Evolutionary conservation across 2,329 filamentous ascomycete species (phyloP), one percentile per base, ranked within the genome.

Genomic region (Fusarium sp.): DNA sequence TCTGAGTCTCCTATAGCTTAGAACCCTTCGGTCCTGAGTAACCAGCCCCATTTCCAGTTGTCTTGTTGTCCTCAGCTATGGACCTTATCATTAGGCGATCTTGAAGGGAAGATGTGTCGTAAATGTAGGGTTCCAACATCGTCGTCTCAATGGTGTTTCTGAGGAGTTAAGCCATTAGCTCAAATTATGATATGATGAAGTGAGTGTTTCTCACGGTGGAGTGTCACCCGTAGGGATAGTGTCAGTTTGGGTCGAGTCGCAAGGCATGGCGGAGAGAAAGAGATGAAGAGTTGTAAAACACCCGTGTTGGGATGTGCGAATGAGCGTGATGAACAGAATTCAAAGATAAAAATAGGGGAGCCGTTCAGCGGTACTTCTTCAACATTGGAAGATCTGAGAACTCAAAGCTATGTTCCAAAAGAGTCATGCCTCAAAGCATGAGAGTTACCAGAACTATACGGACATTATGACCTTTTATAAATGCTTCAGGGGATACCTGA

Each of bases 71-170:
- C 25, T 52, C 50, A 29, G 35, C 27, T 17, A 50, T 29, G 33
- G 65, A 41, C 29, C 45, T 52, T 20, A 68, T 42, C 9, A 68
- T 7, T 3, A 68, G 57, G 9, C 64, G 65, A 46, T 68, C 65
- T 8, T 29, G 44, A 17, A 68, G 15, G n/a, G 54, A 64, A 12
- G 45, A 39, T 1, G 44, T 69, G 20, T 72, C 59, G 44, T 65
- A 5, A 27, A 72, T 64, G 20, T 29, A 68, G 20, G 7, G 17
- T 12, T 22, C 15, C 9, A 68, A 45, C 49, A 68, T 68, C 11
- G 31, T 39, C 2, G 10, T 12, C 11, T 42, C 13, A 3, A 4
- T n/a, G 6, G 33, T 15, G n/a, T n/a, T 12, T 22, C 65, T 69
- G 15, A 9, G 7, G 31, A 25, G 14, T 10, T 42, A 12, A 35